Percentiles rank a stretch among this genome's conserved stretches.
Evolutionary conservation across 345 rosid species (phyloP).

Genomic region (Arabidopsis arenosa): DNA sequence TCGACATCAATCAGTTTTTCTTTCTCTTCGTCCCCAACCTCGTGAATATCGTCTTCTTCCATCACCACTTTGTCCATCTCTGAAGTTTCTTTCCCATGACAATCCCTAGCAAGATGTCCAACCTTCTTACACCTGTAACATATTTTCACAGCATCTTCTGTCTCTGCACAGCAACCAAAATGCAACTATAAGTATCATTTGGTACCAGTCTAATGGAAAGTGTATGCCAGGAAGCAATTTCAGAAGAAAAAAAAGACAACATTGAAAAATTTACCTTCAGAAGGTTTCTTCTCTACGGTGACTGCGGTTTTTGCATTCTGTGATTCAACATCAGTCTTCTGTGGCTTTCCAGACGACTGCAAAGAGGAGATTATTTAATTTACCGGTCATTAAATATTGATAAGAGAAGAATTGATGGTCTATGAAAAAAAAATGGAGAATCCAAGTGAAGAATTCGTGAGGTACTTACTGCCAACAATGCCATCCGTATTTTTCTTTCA

Average conservation of each 20-base stretch:
- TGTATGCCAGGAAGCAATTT: not conserved
- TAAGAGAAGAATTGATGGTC: not conserved
- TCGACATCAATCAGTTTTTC: conserved; percentile 83
- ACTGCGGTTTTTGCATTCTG: conserved; percentile 47
- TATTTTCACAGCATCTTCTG: conserved; percentile 71
- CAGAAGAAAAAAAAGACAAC: not conserved
- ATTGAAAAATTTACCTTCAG: conserved; percentile 41
- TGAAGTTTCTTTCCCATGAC: conserved; percentile 65
- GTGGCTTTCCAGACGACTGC: conserved; percentile 86
- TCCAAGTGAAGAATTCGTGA: not conserved
- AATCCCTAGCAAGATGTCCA: conserved; percentile 90
- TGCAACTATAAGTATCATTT: not conserved
- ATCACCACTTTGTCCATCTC: conserved; percentile 77
- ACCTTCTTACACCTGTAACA: conserved; percentile 89
- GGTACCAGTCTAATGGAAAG: not conserved
- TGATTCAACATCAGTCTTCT: conserved; percentile 57
- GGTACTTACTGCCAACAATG: conserved; percentile 84
- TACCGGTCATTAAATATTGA: not conserved
- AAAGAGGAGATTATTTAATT: conserved; percentile 35
- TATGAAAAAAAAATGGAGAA: conserved; percentile 5
- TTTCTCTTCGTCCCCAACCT: conserved; percentile 90
- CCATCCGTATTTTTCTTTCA: conserved; percentile 83
- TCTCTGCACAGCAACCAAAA: conserved; percentile 49
- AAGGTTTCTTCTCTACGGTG: conserved; percentile 51
- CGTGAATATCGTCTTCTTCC: conserved; percentile 96